These are phyloP conservation scores for Sugiyamaella grinbergsii DNA, from an alignment of 1,139 yeast species.

Conservation along the genomic window DNA sequence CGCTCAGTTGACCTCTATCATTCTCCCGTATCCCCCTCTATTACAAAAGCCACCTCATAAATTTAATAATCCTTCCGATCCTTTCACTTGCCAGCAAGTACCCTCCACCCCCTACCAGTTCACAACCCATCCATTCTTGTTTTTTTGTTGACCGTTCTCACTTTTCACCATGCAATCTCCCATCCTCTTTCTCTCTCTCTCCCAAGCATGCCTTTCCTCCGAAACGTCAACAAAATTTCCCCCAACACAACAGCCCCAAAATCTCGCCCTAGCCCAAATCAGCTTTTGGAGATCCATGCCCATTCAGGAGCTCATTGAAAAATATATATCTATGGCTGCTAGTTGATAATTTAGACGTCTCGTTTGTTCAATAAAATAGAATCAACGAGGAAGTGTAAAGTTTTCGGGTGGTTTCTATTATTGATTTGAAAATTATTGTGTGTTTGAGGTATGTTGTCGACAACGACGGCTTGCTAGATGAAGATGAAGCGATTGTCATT, in stretches of 20 bases:
- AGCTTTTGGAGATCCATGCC: neutral
- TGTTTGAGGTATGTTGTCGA: neutral
- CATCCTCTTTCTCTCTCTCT: too few species aligned
- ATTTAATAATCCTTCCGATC: too few species aligned
- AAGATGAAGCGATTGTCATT: neutral
- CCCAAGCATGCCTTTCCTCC: neutral
- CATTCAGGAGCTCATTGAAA: neutral
- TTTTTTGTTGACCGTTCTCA: too few species aligned
- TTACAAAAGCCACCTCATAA: too few species aligned
- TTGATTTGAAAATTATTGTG: neutral
- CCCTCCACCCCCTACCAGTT: too few species aligned
- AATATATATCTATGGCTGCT: slow-evolving; percentile 4
- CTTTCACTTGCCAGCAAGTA: too few species aligned
- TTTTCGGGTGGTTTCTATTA: neutral
- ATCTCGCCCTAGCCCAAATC: slow-evolving; percentile 6
- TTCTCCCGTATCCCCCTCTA: too few species aligned
- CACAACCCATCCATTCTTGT: too few species aligned
- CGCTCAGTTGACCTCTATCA: too few species aligned
- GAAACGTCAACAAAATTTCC: slow-evolving; percentile 8
- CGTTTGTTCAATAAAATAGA: neutral
- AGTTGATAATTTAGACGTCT: neutral
- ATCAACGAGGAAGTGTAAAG: neutral
- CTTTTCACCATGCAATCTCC: too few species aligned
- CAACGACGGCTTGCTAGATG: neutral
- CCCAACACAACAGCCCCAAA: slow-evolving; percentile 14